Conservation (phyloP, 495 filamentous ascomycete species). For the Trypethelium eluteriae region DNA sequence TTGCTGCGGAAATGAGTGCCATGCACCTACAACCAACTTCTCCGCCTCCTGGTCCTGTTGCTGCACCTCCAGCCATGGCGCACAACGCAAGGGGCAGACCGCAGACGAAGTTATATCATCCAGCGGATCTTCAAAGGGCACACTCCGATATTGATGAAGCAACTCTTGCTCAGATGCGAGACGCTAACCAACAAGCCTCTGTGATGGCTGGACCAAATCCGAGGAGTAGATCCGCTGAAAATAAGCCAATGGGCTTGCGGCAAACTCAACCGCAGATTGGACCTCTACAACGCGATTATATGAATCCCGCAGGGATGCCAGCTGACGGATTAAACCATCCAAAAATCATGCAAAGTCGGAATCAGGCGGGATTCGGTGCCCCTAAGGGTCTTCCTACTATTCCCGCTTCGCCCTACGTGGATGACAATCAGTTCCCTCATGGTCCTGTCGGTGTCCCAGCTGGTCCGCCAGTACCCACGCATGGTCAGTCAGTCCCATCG, state of each 20-base stretch:
- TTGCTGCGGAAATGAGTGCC: constrained; percentile 10
- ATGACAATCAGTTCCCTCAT: constrained; percentile 12
- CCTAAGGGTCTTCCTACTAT: constrained; percentile 30
- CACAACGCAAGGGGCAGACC: constrained; percentile 64
- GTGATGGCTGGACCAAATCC: neutral
- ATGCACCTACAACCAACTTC: constrained; percentile 12
- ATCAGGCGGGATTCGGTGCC: neutral
- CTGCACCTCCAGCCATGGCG: constrained; percentile 65
- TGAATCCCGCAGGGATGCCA: neutral
- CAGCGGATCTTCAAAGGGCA: constrained; percentile 65
- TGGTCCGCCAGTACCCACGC: constrained; percentile 9
- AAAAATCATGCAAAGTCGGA: constrained; percentile 7
- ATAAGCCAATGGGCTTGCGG: neutral
- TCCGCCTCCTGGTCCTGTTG: constrained; percentile 64
- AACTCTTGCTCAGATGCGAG: constrained; percentile 69
- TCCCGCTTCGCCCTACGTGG: constrained; percentile 34
- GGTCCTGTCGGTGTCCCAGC: neutral
- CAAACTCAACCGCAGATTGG: neutral
- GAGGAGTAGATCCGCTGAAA: constrained; percentile 1
- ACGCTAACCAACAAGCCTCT: constrained; percentile 42
- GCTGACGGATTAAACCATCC: constrained; percentile 4
- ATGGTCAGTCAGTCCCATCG: constrained; percentile 11
- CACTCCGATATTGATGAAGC: constrained; percentile 73
- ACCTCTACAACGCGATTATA: neutral
- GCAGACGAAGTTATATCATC: constrained; percentile 56